These are phyloP conservation scores for Pelargonium nanum DNA, from an alignment of 345 rosid species.

Conservation along the genomic window DNA sequence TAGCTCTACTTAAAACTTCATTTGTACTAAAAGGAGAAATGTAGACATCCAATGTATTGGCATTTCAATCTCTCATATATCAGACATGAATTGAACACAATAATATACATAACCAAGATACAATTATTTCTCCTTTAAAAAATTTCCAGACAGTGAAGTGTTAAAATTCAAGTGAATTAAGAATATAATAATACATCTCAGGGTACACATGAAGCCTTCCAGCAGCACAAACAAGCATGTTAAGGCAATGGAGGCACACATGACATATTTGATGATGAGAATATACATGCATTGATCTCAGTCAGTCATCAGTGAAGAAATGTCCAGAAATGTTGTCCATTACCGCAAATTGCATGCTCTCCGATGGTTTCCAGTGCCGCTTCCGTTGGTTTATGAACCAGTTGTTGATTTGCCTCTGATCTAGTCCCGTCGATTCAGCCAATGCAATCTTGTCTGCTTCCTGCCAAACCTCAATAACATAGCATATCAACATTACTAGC, in stretches of 20 bases:
- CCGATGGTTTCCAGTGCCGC: constrained; percentile 81
- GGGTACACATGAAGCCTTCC: background rate
- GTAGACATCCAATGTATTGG: no score
- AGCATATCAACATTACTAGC: no score
- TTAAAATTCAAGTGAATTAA: no score
- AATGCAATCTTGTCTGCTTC: constrained; percentile 60
- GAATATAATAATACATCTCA: no score
- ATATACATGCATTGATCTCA: constrained; percentile 9
- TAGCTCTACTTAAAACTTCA: no score
- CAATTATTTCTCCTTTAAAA: no score
- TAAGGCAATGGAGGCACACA: constrained; percentile 1
- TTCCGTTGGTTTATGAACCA: constrained; percentile 90
- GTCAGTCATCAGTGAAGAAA: constrained; percentile 41
- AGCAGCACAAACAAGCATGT: background rate
- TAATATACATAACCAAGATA: no score
- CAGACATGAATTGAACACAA: no score
- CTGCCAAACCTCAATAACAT: constrained; percentile 15
- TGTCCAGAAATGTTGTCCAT: constrained; percentile 51
- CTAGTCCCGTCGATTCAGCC: constrained; percentile 69
- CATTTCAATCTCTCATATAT: background rate
- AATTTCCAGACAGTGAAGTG: no score
- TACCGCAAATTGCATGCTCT: constrained; percentile 54
- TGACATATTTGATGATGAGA: constrained; percentile 2
- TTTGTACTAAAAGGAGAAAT: no score
- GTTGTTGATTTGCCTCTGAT: constrained; percentile 78